Base-by-base conservation (phyloP, 108 stramenopile species). In the Conticribra guillardii region DNA sequence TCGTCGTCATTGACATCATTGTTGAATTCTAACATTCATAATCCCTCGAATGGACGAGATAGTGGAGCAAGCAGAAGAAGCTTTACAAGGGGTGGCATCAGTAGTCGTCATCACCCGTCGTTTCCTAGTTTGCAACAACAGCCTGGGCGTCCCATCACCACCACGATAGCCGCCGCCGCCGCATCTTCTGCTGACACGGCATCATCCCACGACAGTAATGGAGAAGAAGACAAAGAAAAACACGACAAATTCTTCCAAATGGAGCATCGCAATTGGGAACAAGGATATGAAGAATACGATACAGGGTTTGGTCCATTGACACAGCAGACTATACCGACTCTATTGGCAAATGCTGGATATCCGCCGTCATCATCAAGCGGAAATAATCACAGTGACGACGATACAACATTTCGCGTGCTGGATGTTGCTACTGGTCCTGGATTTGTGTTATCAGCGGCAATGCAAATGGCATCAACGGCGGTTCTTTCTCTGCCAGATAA, bases 371-470 rank as follows among this genome's bases (percentile, higher is more conserved):
- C 31, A 1, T n/a, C n/a, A n/a, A n/a, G n/a, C n/a, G n/a, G n/a
- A n/a, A 23, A 22, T 50, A 16, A 53, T 29, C 48, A 49, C 15
- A 69, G 58, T 23, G 54, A 44, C 11, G 28, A 27, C 16, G n/a
- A n/a, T n/a, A n/a, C n/a, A n/a, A 58, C 65, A 51, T 60, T 64
- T 34, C 44, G 68, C 21, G 64, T 81, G 9, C 56, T 81, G 2
- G 80, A 81, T 71, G 80, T 81, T 21, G 80, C 74, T 0, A 81
- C 80, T 2, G 80, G 80, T 0, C 80, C 74, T 16, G 80, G 80
- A 22, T 74, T 75, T 22, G 79, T 80, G 1, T 50, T 80, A 41
- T 62, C 73, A 23, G 60, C 69, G 22, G 80, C 80, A 17, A 34
- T 81, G 1, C 53, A 70, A 32, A 9, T 21, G 9, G 46, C 70